Conservation (phyloP, 441 rosid species). For the Arabidopsis lyrata region DNA sequence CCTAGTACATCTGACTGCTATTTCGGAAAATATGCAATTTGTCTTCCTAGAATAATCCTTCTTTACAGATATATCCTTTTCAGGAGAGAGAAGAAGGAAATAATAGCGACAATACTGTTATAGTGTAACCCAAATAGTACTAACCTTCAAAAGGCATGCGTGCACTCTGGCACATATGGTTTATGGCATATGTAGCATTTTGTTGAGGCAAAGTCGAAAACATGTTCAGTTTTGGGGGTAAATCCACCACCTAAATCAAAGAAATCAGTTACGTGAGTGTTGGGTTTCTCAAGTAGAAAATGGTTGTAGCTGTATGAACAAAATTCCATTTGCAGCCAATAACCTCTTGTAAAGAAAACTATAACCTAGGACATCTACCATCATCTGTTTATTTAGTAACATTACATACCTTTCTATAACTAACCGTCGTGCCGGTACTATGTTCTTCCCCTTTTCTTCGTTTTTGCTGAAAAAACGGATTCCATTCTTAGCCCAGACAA, state of each 20-base stretch:
- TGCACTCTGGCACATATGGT: slow-evolving; percentile 51
- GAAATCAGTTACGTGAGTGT: slow-evolving; percentile 57
- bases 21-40: slow-evolving; percentile 11
- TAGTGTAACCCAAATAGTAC: slow-evolving; percentile 1
- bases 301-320: slow-evolving; percentile 20
- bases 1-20: neutral
- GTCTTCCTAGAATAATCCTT: slow-evolving; percentile 8
- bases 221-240: slow-evolving; percentile 54
- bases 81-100: slow-evolving; percentile 7
- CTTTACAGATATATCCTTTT: neutral
- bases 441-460: slow-evolving; percentile 89
- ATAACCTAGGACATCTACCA: neutral
- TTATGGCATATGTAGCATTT: slow-evolving; percentile 38
- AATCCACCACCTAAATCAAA: slow-evolving; percentile 83
- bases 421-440: slow-evolving; percentile 58
- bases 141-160: slow-evolving; percentile 70
- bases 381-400: neutral
- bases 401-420: slow-evolving; percentile 72
- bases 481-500: slow-evolving; percentile 24
- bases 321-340: slow-evolving; percentile 5
- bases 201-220: slow-evolving; percentile 57
- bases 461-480: slow-evolving; percentile 71
- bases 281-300: slow-evolving; percentile 52
- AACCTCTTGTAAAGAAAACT: neutral
- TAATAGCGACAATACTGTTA: neutral